Evolutionary conservation across 1,139 yeast genomes (phyloP).

Genomic region (Nakaseomyces bracarensis): DNA sequence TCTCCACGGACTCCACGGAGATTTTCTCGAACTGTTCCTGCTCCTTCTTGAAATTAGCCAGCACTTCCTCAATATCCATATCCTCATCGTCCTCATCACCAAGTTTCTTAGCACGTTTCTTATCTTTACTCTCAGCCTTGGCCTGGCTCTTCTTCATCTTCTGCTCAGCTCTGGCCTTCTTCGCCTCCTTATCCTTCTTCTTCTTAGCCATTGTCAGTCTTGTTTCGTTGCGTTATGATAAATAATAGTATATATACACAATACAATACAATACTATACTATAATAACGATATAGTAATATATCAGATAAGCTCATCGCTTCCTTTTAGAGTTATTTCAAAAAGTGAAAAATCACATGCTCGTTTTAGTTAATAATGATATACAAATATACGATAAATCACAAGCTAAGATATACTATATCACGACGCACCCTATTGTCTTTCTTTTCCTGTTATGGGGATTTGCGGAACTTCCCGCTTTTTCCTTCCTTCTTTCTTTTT

Average conservation of each 20-base stretch:
- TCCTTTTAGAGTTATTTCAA: too few species aligned
- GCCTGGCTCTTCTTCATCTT: conserved; percentile 68
- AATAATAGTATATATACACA: background rate
- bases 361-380: too few species aligned
- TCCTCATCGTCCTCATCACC: conserved; percentile 81
- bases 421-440: too few species aligned
- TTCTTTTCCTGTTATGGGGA: too few species aligned
- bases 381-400: too few species aligned
- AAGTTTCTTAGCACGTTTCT: conserved; percentile 65
- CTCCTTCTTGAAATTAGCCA: conserved; percentile 68
- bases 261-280: too few species aligned
- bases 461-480: too few species aligned
- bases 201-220: conserved; percentile 67
- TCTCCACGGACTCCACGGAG: conserved; percentile 43
- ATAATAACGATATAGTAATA: too few species aligned
- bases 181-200: conserved; percentile 81
- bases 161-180: conserved; percentile 80
- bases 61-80: conserved; percentile 79
- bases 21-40: conserved; percentile 76
- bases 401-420: too few species aligned
- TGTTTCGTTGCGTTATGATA: background rate
- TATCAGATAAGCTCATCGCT: too few species aligned
- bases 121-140: conserved; percentile 66
- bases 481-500: too few species aligned
- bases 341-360: too few species aligned